Conservation (phyloP, 2,329 filamentous ascomycete species). For the Niveomyces coronatus region DNA sequence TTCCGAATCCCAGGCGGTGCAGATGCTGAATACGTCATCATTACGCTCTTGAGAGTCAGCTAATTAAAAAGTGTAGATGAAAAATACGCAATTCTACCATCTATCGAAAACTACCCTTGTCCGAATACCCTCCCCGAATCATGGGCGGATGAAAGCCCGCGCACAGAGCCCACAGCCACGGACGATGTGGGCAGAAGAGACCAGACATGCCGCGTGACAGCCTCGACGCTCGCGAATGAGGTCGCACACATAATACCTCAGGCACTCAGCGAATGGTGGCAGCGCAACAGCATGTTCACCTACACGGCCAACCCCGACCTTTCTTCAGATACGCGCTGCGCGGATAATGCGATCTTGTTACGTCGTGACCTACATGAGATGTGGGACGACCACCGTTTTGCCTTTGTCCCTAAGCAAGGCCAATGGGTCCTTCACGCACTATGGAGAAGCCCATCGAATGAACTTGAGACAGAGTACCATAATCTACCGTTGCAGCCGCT, state of each 20-base stretch:
- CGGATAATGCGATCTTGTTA: constrained; percentile 8
- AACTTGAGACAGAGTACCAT: constrained; percentile 9
- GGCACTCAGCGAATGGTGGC: constrained; percentile 9
- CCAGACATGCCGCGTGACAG: constrained; percentile 6
- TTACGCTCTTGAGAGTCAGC: not conserved
- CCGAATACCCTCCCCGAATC: constrained; percentile 3
- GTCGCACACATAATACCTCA: constrained; percentile 9
- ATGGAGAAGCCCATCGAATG: constrained; percentile 6
- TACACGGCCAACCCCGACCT: constrained; percentile 8
- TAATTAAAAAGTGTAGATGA: constrained; percentile 5
- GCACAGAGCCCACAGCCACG: constrained; percentile 2
- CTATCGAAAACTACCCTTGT: too few relatives aligned
- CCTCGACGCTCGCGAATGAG: constrained; percentile 7
- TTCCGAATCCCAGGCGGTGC: not conserved
- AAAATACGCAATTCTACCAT: constrained; percentile 7
- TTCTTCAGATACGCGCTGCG: constrained; percentile 3
- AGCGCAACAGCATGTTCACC: constrained; percentile 10
- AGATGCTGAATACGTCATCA: not conserved
- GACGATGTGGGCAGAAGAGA: constrained; percentile 8
- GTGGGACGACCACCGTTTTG: constrained; percentile 9
- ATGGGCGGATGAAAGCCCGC: not conserved
- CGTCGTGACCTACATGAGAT: constrained; percentile 6
- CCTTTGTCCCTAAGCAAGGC: constrained; percentile 6
- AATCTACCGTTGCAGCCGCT: constrained; percentile 9
- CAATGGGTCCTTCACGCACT: constrained; percentile 1